These are phyloP conservation scores for Rhinocladiella similis DNA, from an alignment of 2,329 filamentous ascomycete species.

Conservation along the genomic window DNA sequence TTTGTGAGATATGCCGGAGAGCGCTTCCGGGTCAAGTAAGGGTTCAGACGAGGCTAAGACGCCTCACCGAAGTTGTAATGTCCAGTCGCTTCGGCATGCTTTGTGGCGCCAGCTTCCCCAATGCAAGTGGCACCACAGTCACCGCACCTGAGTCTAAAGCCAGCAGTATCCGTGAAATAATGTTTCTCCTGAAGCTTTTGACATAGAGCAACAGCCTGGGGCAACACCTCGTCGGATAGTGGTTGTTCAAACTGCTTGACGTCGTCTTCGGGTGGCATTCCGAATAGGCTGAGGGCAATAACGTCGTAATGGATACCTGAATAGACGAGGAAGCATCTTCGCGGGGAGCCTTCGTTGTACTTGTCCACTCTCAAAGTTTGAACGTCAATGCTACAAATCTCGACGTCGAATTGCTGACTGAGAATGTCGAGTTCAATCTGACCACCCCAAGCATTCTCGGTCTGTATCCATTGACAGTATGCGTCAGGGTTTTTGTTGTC, in stretches of 20 bases:
- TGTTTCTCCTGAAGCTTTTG: slow-evolving; percentile 67
- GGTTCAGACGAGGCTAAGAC: slow-evolving; percentile 24
- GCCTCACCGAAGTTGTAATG: slow-evolving; percentile 54
- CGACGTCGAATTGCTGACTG: slow-evolving; percentile 78
- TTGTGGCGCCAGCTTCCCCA: slow-evolving; percentile 48
- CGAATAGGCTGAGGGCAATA: slow-evolving; percentile 70
- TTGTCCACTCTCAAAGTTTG: slow-evolving; percentile 66
- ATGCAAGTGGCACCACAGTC: slow-evolving; percentile 47
- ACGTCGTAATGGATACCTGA: slow-evolving; percentile 93
- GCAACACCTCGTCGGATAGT: slow-evolving; percentile 53
- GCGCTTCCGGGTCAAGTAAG: background rate
- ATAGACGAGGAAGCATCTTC: slow-evolving; percentile 74
- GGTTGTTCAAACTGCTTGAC: slow-evolving; percentile 68
- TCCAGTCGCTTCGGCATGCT: slow-evolving; percentile 48
- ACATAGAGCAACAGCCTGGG: slow-evolving; percentile 65
- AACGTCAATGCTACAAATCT: slow-evolving; percentile 84
- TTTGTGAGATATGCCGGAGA: background rate
- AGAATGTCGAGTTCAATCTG: slow-evolving; percentile 87
- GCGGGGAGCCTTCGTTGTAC: slow-evolving; percentile 73
- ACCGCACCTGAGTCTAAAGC: slow-evolving; percentile 77
- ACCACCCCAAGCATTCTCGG: slow-evolving; percentile 83
- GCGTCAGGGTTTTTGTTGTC: slow-evolving; percentile 66
- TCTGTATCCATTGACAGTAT: slow-evolving; percentile 81
- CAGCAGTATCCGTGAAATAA: slow-evolving; percentile 86
- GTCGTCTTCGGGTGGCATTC: slow-evolving; percentile 70